Evolutionary conservation across 1,284 basidiomycete species (phyloP).

Genomic region (Austroboletus rostrupii): DNA sequence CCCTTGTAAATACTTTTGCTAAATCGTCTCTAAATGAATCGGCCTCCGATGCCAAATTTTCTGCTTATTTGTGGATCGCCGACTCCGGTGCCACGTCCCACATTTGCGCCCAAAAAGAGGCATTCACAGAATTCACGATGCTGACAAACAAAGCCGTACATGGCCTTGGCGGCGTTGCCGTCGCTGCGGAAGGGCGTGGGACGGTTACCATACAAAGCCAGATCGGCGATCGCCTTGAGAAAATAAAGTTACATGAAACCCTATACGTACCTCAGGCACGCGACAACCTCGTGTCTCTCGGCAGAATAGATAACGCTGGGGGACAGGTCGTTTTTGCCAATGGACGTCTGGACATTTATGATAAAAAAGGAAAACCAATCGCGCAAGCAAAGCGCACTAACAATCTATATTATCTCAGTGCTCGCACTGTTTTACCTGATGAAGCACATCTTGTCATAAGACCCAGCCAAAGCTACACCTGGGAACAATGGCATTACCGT

Average conservation of each 20-base stretch:
- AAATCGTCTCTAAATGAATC: too few species aligned
- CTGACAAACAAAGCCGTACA: not conserved
- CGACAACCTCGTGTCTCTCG: too few species aligned
- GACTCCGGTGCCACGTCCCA: not conserved
- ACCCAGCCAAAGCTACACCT: not conserved
- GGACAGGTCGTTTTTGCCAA: too few species aligned
- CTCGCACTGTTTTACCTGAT: too few species aligned
- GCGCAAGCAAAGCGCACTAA: not conserved
- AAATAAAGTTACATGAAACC: not conserved
- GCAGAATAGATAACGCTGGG: too few species aligned
- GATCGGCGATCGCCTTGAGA: not conserved
- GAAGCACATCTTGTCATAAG: not conserved
- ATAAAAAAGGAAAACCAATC: too few species aligned
- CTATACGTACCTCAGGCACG: too few species aligned
- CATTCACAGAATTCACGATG: not conserved
- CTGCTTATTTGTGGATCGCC: slow-evolving; percentile 2
- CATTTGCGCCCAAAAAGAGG: not conserved
- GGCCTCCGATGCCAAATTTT: slow-evolving; percentile 1
- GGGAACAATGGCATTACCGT: slow-evolving; percentile 5
- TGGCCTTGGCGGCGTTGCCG: not conserved
- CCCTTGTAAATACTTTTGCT: too few species aligned
- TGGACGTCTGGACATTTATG: too few species aligned
- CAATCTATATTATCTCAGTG: not conserved
- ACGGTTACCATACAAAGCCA: not conserved
- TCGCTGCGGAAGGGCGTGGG: not conserved